Evolutionary conservation across 140 eudicot genomes (phyloP), one percentile per base, ranked within the genome.

Genomic region (Flaveria floridana): DNA sequence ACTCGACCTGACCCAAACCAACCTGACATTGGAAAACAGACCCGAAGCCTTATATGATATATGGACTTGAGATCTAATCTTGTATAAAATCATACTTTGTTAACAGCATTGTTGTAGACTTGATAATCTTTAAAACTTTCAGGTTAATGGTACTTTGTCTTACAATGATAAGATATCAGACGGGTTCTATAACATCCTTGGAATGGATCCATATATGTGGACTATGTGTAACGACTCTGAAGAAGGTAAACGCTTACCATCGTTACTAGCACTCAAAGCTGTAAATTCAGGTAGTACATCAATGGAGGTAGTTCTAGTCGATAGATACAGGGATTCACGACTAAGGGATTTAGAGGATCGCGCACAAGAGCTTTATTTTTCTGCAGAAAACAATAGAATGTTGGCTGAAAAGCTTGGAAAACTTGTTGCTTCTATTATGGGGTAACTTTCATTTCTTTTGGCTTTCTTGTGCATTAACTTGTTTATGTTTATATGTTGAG

Each of bases 171-270:
- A 84, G 84, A 84, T 94, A 77, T 82, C 97, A 8, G 99, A 94
- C 70, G 99, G 99, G 26, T 94, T 94, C 78, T 94, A 94, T 57
- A 88, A 83, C 83, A 90, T 94, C 61, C 68, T 86, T 20, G 99
- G 99, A 70, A 90, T 94, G 96, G 86, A 94, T 81, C 99, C 99
- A 14, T 85, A 86, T 56, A 73, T 94, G 76, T 94, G 99, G 99
- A 67, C 76, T 65, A 79, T 90, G 89, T 94, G 99, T 81, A 85
- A 81, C 70, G 86, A 82, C 11, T 42, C 62, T 7, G 94, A 88
- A 59, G 91, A 86, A 78, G 89, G 91, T 55, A 82, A 73, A 84
- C 81, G 67, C n/a, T 44, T 94, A 71, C 99, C 99, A 4, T 82
- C 99, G 48, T 75, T 94, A 41, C 70, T 74, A 69, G 72, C 89